Percentiles rank a stretch among this genome's conserved stretches.
These are phyloP conservation scores for Rhododendron williamsianum DNA, from an alignment of 148 eudicot species.

Conservation along the genomic window DNA sequence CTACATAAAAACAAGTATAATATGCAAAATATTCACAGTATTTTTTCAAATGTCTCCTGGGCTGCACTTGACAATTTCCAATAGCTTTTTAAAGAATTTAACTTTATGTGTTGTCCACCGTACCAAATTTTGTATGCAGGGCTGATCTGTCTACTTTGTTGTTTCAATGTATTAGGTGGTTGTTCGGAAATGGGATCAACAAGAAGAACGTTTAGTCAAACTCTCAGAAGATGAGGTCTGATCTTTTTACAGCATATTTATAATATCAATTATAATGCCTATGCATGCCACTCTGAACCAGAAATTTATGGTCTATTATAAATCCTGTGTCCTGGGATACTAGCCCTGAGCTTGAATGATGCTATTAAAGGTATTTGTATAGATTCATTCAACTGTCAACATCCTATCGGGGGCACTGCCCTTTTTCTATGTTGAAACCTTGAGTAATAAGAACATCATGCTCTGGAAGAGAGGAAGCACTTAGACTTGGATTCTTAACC, in stretches of 20 bases:
- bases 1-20: not conserved
- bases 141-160: slow-evolving; percentile 15
- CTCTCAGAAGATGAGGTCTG: slow-evolving; percentile 77
- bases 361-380: not conserved
- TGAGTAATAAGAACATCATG: not conserved
- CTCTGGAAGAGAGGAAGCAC: not conserved
- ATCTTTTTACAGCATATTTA: not conserved
- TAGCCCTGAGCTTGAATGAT: not conserved
- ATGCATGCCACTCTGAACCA: not conserved
- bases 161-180: slow-evolving; percentile 50
- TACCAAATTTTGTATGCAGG: not conserved
- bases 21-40: not conserved
- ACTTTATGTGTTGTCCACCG: not conserved
- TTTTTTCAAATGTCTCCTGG: not conserved
- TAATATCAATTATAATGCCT: not conserved
- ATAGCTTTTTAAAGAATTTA: not conserved
- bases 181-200: slow-evolving; percentile 69
- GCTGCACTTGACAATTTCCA: not conserved
- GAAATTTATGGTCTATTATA: not conserved
- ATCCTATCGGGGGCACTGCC: not conserved
- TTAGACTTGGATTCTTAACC: not conserved
- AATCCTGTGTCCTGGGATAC: not conserved
- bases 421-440: not conserved
- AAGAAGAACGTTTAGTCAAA: slow-evolving; percentile 68
- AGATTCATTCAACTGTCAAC: not conserved